Evolutionary conservation across 306 rosid genomes (phyloP).

Genomic region (Vigna radiata): DNA sequence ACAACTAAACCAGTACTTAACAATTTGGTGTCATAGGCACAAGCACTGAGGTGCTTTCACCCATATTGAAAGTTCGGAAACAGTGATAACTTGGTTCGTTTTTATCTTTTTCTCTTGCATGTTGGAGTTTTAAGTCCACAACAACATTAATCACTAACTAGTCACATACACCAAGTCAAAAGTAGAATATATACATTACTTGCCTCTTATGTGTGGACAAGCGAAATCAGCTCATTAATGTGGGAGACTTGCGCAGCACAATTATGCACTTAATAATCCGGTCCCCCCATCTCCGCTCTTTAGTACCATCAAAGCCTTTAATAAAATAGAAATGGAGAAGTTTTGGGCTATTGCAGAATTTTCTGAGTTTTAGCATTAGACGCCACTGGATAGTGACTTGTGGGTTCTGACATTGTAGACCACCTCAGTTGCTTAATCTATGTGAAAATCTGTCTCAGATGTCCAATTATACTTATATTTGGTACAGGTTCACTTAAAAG

Average conservation of each 20-base stretch:
- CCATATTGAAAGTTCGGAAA: background rate
- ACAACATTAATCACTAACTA: background rate
- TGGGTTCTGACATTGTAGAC: background rate
- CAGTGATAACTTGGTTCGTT: background rate
- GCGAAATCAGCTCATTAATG: background rate
- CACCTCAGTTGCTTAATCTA: background rate
- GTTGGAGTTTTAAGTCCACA: background rate
- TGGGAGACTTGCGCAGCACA: background rate
- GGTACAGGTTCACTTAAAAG: background rate
- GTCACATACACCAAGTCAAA: conserved; percentile 10
- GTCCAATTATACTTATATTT: background rate
- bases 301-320: background rate
- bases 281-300: background rate
- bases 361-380: background rate
- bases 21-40: too few species aligned
- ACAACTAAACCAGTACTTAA: too few species aligned
- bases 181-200: background rate
- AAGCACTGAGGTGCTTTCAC: background rate
- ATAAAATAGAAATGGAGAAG: background rate
- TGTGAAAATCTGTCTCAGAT: background rate
- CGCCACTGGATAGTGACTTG: conserved; percentile 19
- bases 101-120: background rate
- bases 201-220: background rate
- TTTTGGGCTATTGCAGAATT: background rate
- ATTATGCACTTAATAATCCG: background rate